Base-by-base conservation (phyloP, 495 filamentous ascomycete genomes). In the Penicillium desertorum region DNA sequence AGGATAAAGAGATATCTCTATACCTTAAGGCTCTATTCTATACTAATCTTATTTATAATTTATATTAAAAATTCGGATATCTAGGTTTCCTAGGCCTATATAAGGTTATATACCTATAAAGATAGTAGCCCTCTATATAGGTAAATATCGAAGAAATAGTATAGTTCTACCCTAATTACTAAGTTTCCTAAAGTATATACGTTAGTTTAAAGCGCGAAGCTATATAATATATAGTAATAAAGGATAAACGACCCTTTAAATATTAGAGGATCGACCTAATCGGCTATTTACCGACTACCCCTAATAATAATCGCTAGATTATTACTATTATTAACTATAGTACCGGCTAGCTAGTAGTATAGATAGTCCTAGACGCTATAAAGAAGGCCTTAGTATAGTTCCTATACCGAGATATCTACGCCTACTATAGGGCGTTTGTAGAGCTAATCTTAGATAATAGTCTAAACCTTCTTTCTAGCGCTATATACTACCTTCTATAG, bases 1-100 rank as follows among this genome's bases (percentile, higher is more conserved):
- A n/a, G n/a, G n/a, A 48, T 27, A 29, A 8, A 32, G 46, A 41
- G 16, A 8, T 42, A 22, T 49, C 16, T 19, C 20, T 48, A 32
- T 32, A 22, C 22, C 44, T 30, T 48, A 49, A 45, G 36, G 22
- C 32, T 10, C 12, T 17, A 16, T 22, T 29, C 6, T 8, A 8
- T 8, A 8, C 27, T 58, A 20, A 58, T 16, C 6, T 46, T 22
- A 1, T 58, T 17, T 17, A 46, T 19, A 23, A 45, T 3, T 3
- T 32, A 29, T 52, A 52, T 25, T 44, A 52, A n/a, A n/a, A 58
- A 11, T 58, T 39, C 30, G 30, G 49, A 3, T 53, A 58, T 47
- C 12, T 58, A 23, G 10, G 6, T 9, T 58, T 17, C 7, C 19
- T 25, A 6, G 6, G 42, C n/a, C 20, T 58, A 19, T 41, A 52